Base-by-base conservation (phyloP, 2,329 filamentous ascomycete genomes). In the Fusarium incarnatum region DNA sequence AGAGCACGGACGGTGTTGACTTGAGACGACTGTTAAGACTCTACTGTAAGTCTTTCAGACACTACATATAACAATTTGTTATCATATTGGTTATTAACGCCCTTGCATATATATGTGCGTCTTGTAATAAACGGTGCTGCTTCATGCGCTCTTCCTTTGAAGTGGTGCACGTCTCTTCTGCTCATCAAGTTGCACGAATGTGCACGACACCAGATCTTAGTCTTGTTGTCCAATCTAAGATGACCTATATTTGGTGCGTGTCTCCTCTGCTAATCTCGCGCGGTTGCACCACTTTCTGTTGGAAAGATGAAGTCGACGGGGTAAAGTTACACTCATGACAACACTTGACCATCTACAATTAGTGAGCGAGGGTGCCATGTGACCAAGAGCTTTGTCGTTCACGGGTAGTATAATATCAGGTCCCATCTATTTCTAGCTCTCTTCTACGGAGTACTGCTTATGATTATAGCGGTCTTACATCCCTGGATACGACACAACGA, bases 201-300 rank as follows among this genome's bases (percentile, higher is more conserved):
- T 63, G 54, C 44, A 25, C 49, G 20, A 27, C 62, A 46, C 30
- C 40, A 55, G 28, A 44, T 44, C 42, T 56, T 56, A 41, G 37
- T 44, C 45, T 42, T 47, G 42, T 40, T n/a, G 22, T 56, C 28
- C 28, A 55, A 59, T 41, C 28, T 59, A 45, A 22, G 27, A 8
- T 53, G 61, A 47, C 15, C 67, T 70, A 68, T 56, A 59, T 70
- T 68, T 64, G 58, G 67, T 40, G 53, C 22, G 45, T 50, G 25
- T 40, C 52, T 42, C 47, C 48, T 56, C 45, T 44, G 30, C 30
- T 48, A 48, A 69, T 67, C 15, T 61, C 42, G 54, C 54, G n/a
- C 34, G 9, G 52, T 62, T 27, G 32, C 41, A 67, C 66, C 48
- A 54, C 53, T 46, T 48, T 32, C 50, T 47, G 23, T 52, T 57